Percentiles rank a stretch among this genome's conserved stretches.
phyloP scores from a whole-genome alignment of 805 yeast genomes.

The Metschnikowia gruessii region DNA sequence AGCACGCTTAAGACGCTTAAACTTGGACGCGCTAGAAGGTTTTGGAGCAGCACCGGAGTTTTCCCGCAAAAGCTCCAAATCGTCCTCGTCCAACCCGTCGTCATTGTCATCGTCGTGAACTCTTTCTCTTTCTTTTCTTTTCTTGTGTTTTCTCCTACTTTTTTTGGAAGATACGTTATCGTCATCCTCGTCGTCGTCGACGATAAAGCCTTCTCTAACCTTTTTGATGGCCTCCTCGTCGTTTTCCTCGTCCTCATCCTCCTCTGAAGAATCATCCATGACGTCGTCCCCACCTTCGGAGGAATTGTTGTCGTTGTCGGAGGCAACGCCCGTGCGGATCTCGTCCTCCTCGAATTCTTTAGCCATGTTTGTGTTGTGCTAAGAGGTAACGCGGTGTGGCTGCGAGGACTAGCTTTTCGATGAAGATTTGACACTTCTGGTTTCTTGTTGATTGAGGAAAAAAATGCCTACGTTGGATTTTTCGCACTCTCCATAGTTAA shows the following conservation, averaged over 20 bases:
- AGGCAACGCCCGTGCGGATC: constrained; percentile 33
- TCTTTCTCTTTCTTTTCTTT: constrained; percentile 24
- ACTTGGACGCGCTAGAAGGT: constrained; percentile 42
- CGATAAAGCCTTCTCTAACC: constrained; percentile 90
- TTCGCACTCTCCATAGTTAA: constrained; percentile 13
- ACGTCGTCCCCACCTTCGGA: constrained; percentile 38
- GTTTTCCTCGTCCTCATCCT: constrained; percentile 81
- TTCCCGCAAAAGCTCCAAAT: constrained; percentile 85
- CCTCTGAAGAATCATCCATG: constrained; percentile 74
- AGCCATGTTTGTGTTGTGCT: constrained; percentile 23
- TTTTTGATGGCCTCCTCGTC: constrained; percentile 85
- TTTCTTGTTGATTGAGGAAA: constrained; percentile 4
- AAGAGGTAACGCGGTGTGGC: neutral
- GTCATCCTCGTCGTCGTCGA: constrained; percentile 79
- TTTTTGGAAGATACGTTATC: constrained; percentile 29
- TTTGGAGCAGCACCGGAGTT: constrained; percentile 67
- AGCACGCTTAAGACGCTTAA: constrained; percentile 84
- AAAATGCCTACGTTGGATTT: constrained; percentile 7
- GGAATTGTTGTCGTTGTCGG: constrained; percentile 26
- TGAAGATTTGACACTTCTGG: constrained; percentile 2
- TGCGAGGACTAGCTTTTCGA: constrained; percentile 1
- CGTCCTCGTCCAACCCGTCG: constrained; percentile 89
- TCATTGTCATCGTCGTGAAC: constrained; percentile 31
- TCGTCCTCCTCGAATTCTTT: constrained; percentile 38
- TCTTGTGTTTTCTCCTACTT: constrained; percentile 29